A percentile compares a stretch with the other conserved stretches of the same genome.
These are phyloP conservation scores for Amoebophrya sp. DNA, from an alignment of 169 alveolate genomes.

Conservation along the genomic window DNA sequence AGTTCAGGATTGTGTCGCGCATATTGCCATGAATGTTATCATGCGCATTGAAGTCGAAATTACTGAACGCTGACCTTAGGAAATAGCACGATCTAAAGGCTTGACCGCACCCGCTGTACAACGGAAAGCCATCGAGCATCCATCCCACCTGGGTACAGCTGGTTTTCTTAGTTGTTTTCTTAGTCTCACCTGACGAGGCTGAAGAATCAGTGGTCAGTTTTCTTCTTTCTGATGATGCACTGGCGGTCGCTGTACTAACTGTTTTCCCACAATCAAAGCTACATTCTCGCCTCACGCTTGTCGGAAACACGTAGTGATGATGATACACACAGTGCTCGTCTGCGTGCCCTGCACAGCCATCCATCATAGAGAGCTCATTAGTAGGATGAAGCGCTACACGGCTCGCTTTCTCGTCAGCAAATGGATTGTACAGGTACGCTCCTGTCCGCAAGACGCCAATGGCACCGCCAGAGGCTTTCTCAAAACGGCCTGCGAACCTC, in stretches of 20 bases:
- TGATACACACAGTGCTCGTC: background rate
- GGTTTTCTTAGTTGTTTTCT: too few relatives aligned
- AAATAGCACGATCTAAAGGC: too few relatives aligned
- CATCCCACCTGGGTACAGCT: background rate
- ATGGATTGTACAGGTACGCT: background rate
- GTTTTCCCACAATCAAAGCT: too few relatives aligned
- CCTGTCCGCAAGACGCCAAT: background rate
- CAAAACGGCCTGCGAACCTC: background rate
- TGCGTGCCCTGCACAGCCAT: constrained; percentile 3
- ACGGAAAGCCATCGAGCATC: background rate
- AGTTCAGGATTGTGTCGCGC: background rate
- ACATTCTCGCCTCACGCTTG: too few relatives aligned
- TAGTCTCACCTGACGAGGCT: too few relatives aligned
- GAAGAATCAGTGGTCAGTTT: too few relatives aligned
- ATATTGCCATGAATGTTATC: background rate
- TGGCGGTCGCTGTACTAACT: too few relatives aligned
- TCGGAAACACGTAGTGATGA: background rate
- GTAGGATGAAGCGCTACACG: background rate
- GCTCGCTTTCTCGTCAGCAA: background rate
- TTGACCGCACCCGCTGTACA: background rate
- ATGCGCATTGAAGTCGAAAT: background rate
- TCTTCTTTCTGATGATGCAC: too few relatives aligned
- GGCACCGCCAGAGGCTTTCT: background rate
- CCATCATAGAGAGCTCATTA: background rate
- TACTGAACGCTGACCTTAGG: too few relatives aligned